Conservation (phyloP, 2,329 filamentous ascomycete genomes). For the Huntiella decipiens region DNA sequence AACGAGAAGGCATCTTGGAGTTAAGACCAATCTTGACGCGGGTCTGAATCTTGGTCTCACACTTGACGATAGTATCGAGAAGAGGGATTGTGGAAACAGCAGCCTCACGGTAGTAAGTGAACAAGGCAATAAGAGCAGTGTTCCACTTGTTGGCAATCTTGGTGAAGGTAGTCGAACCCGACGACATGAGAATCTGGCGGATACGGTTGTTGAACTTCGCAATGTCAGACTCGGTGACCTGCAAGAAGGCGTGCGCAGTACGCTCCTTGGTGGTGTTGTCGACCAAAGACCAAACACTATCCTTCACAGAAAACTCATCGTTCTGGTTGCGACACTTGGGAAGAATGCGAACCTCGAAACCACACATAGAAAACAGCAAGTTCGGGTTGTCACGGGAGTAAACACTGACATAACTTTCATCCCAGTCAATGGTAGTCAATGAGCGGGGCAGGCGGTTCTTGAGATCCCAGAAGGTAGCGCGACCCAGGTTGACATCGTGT, state of each 20-base stretch:
- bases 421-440: conserved; percentile 96
- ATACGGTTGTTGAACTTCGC: conserved; percentile 99
- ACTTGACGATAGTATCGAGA: conserved; percentile 95
- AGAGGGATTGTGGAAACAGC: conserved; percentile 88
- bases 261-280: conserved; percentile 94
- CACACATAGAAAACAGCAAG: conserved; percentile 89
- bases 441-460: conserved; percentile 92
- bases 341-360: conserved; percentile 90
- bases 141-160: conserved; percentile 99
- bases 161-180: conserved; percentile 96
- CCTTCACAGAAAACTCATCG: conserved; percentile 92
- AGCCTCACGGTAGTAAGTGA: conserved; percentile 96
- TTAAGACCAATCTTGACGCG: conserved; percentile 97
- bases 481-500: conserved; percentile 92
- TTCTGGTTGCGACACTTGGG: conserved; percentile 90
- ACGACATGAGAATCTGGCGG: conserved; percentile 96
- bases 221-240: conserved; percentile 94
- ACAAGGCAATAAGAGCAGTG: conserved; percentile 86
- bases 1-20: conserved; percentile 98
- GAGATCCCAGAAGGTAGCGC: conserved; percentile 96
- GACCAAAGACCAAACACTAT: conserved; percentile 94
- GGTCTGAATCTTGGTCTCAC: conserved; percentile 98
- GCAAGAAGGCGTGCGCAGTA: conserved; percentile 90
- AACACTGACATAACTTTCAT: conserved; percentile 93
- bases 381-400: conserved; percentile 98